A percentile compares a stretch with the other conserved stretches of the same genome.
Conservation (phyloP, 1,139 yeast genomes). For the Candida sojae region DNA sequence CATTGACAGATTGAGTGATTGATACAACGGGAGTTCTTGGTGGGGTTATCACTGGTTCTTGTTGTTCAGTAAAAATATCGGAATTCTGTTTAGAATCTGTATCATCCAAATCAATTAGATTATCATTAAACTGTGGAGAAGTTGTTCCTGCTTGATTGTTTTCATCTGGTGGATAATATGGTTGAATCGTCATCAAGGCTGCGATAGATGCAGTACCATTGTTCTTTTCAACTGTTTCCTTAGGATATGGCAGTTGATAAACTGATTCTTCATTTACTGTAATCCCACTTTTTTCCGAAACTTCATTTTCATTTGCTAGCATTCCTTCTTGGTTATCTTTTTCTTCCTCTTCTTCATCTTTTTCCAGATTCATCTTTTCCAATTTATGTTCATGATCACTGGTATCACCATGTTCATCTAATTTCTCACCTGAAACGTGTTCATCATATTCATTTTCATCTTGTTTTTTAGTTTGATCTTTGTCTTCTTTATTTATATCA, state of each 20-base stretch:
- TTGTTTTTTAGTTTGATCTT: constrained; percentile 6
- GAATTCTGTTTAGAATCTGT: not conserved
- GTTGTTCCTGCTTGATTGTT: not conserved
- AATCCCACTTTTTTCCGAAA: not conserved
- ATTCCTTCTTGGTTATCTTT: not conserved
- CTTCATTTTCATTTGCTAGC: not conserved
- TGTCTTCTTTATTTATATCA: constrained; percentile 23
- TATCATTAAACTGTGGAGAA: not conserved
- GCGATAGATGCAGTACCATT: constrained; percentile 7
- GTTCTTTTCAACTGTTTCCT: constrained; percentile 9
- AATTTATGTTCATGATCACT: constrained; percentile 6
- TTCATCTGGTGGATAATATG: constrained; percentile 10
- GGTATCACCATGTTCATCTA: constrained; percentile 7
- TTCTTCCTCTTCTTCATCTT: not conserved
- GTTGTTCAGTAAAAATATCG: not conserved
- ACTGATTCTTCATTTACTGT: not conserved
- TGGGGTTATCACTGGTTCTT: not conserved
- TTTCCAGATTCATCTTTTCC: constrained; percentile 12
- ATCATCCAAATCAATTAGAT: constrained; percentile 9
- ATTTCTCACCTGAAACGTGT: constrained; percentile 8
- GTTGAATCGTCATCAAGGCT: constrained; percentile 16
- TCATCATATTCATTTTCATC: constrained; percentile 9
- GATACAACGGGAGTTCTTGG: constrained; percentile 1
- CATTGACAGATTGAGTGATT: too few relatives aligned
- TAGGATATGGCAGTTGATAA: constrained; percentile 4